A percentile compares a stretch with the other conserved stretches of the same genome.
Conservation (phyloP, 768 basidiomycete species). For the Dentipellis fragilis region DNA sequence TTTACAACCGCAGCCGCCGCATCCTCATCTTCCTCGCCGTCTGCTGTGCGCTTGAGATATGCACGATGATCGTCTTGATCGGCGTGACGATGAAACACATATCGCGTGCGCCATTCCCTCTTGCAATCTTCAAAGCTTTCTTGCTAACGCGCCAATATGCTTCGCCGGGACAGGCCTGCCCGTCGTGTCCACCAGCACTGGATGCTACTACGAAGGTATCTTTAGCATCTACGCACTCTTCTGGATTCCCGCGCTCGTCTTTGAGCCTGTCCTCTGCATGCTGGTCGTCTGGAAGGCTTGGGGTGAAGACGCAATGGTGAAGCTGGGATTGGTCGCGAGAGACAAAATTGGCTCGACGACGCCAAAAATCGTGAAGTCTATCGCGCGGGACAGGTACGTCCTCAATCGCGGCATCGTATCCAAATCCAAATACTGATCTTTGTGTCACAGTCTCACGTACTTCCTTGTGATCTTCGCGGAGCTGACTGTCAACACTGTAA, state of each 20-base stretch:
- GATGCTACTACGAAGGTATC: not conserved
- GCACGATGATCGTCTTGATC: not conserved
- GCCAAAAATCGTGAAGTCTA: not conserved
- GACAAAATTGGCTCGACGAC: not conserved
- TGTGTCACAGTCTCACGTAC: not conserved
- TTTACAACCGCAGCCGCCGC: not conserved
- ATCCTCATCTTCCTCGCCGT: not conserved
- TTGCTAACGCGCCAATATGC: not conserved
- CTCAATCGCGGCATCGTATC: too few species aligned
- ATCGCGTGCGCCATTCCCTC: not conserved
- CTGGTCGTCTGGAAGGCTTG: slow-evolving; percentile 2
- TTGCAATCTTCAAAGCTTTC: not conserved
- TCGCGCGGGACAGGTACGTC: not conserved
- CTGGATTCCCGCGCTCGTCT: slow-evolving; percentile 1
- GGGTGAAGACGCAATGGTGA: not conserved
- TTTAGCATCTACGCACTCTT: not conserved
- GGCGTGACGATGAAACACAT: not conserved
- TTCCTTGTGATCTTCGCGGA: not conserved
- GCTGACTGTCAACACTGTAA: not conserved
- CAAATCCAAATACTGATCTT: not conserved
- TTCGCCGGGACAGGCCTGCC: not conserved
- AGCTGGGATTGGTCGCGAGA: not conserved
- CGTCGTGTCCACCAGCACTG: not conserved
- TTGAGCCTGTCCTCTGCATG: not conserved
- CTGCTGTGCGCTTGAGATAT: not conserved